Evolutionary conservation across 495 filamentous ascomycete species (phyloP).

Genomic region (Durotheca rogersii): DNA sequence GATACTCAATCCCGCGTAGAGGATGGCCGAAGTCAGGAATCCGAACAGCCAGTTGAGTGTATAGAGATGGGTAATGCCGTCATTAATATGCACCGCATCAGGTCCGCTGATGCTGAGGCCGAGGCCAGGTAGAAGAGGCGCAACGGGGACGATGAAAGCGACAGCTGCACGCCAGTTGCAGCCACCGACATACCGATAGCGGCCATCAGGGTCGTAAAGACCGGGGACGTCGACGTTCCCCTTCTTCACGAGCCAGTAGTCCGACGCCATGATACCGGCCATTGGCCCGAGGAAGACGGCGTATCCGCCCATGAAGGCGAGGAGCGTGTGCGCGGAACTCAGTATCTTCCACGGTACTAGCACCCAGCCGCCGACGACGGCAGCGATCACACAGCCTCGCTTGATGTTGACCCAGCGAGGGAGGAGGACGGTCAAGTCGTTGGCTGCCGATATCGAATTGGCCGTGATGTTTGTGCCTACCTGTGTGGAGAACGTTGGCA

Average conservation of each 20-base stretch:
- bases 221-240: constrained; percentile 59
- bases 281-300: constrained; percentile 70
- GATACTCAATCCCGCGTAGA: constrained; percentile 40
- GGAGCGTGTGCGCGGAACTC: constrained; percentile 55
- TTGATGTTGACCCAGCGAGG: constrained; percentile 60
- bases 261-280: constrained; percentile 63
- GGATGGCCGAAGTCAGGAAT: constrained; percentile 44
- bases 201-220: constrained; percentile 55
- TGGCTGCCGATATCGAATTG: constrained; percentile 58
- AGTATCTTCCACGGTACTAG: constrained; percentile 66
- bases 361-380: constrained; percentile 55
- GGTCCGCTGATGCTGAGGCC: constrained; percentile 38
- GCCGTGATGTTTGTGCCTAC: constrained; percentile 63
- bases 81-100: constrained; percentile 41
- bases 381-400: constrained; percentile 55
- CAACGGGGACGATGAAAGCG: constrained; percentile 63
- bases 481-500: constrained; percentile 18
- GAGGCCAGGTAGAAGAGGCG: constrained; percentile 58
- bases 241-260: constrained; percentile 68
- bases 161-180: constrained; percentile 67
- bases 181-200: constrained; percentile 56
- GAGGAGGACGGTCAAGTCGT: constrained; percentile 59
- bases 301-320: constrained; percentile 63
- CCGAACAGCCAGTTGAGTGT: constrained; percentile 55
- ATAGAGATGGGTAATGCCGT: constrained; percentile 44